Evolutionary conservation across 129 eudicot species (phyloP).

Genomic region (Centella asiatica): DNA sequence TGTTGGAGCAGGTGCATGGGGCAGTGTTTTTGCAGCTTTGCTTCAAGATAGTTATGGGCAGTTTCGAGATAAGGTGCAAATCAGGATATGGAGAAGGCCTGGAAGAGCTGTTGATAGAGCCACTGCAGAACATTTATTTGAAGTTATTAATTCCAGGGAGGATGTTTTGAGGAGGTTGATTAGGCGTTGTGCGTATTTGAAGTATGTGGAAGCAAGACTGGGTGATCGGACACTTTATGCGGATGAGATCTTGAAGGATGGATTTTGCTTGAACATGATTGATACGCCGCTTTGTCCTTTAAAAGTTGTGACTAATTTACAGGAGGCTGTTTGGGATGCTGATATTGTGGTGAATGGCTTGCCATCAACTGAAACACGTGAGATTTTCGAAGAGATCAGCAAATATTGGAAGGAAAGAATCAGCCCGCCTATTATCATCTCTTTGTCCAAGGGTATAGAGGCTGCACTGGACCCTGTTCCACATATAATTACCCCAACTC

Average conservation of each 20-base stretch:
- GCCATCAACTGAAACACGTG: conserved; percentile 58
- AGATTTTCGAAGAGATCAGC: conserved; percentile 64
- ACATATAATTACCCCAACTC: conserved; percentile 83
- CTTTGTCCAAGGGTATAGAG: conserved; percentile 91
- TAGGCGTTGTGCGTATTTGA: conserved; percentile 58
- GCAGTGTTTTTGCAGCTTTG: conserved; percentile 58
- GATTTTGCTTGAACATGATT: conserved; percentile 59
- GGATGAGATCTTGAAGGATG: conserved; percentile 58
- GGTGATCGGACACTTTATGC: conserved; percentile 58
- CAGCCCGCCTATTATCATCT: conserved; percentile 54
- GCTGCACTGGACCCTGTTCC: conserved; percentile 78
- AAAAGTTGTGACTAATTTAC: conserved; percentile 61
- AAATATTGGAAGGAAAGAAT: conserved; percentile 84
- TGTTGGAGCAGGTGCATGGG: conserved; percentile 75
- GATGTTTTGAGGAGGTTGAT: conserved; percentile 48
- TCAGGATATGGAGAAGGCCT: conserved; percentile 55
- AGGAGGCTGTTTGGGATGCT: conserved; percentile 74
- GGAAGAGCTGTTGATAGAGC: conserved; percentile 44
- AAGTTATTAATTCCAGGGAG: conserved; percentile 54
- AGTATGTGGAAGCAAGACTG: conserved; percentile 53
- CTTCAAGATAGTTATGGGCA: conserved; percentile 57
- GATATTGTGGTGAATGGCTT: conserved; percentile 57
- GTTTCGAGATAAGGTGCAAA: conserved; percentile 48
- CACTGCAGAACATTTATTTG: conserved; percentile 46
- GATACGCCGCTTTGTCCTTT: conserved; percentile 56